Conservation (phyloP, 495 filamentous ascomycete genomes). For the Tricharina praecox region DNA sequence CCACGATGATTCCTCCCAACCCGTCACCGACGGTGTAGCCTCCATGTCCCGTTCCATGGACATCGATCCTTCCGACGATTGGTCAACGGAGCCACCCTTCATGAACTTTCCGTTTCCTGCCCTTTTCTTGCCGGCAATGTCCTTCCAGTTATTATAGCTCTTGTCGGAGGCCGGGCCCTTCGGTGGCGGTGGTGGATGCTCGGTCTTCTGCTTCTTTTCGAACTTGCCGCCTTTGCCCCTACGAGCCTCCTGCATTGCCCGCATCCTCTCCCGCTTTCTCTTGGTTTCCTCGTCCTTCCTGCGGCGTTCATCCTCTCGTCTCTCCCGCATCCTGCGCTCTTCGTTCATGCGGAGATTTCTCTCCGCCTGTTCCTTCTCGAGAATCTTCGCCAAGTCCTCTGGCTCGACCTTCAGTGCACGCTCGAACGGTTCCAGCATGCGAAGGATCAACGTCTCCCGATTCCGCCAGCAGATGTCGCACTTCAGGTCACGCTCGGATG, state of each 20-base stretch:
- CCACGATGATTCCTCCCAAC: no score
- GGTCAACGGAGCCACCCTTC: neutral
- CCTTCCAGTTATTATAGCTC: neutral
- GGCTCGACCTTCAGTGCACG: conserved; percentile 16
- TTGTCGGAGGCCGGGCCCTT: neutral
- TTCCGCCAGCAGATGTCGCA: conserved; percentile 22
- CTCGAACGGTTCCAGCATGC: conserved; percentile 22
- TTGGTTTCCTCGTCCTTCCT: conserved; percentile 3
- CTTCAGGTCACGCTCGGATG: conserved; percentile 18
- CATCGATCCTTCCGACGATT: no score
- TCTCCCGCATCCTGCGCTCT: neutral
- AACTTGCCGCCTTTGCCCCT: conserved; percentile 3
- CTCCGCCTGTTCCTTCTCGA: neutral
- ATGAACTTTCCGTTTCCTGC: neutral
- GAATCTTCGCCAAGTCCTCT: neutral
- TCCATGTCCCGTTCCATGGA: no score
- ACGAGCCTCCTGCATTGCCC: conserved; percentile 2
- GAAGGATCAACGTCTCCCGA: conserved; percentile 22
- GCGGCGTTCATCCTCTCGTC: neutral
- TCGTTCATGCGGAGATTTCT: neutral
- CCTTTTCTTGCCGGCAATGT: neutral
- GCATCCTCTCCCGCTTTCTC: conserved; percentile 2
- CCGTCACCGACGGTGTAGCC: no score
- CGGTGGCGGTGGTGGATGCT: neutral
- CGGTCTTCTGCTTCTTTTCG: conserved; percentile 2